Percentiles rank a stretch among this genome's conserved stretches.
These are phyloP conservation scores for Aspergillus phoenicis DNA, from an alignment of 2,329 filamentous ascomycete genomes.

Conservation along the genomic window DNA sequence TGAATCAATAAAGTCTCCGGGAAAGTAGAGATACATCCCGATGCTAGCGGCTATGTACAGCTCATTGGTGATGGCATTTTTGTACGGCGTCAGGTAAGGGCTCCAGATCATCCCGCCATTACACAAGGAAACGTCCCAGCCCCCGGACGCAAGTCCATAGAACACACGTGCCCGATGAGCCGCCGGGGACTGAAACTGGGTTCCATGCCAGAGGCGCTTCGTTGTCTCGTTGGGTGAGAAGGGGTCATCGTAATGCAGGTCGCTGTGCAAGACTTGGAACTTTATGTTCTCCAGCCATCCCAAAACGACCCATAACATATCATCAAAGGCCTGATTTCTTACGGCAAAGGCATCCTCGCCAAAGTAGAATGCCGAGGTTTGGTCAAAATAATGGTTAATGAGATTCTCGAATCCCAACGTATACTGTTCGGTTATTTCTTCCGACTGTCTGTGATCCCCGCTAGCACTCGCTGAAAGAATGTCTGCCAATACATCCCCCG, in stretches of 20 bases:
- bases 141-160: conserved; percentile 75
- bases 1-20: conserved; percentile 73
- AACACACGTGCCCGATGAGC: conserved; percentile 82
- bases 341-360: conserved; percentile 78
- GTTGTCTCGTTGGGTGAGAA: conserved; percentile 25
- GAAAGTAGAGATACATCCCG: conserved; percentile 86
- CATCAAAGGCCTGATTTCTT: conserved; percentile 80
- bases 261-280: conserved; percentile 71
- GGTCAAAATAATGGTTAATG: conserved; percentile 79
- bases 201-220: conserved; percentile 67
- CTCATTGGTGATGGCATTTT: conserved; percentile 95
- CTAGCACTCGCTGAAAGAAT: conserved; percentile 27
- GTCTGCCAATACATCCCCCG: conserved; percentile 48
- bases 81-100: conserved; percentile 77
- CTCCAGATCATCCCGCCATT: conserved; percentile 92
- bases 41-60: conserved; percentile 83
- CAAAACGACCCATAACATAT: conserved; percentile 93
- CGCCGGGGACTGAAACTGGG: conserved; percentile 73
- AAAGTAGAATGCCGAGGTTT: conserved; percentile 78
- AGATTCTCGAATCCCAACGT: conserved; percentile 68
- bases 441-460: conserved; percentile 7
- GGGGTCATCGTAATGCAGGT: conserved; percentile 57
- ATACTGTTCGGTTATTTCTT: conserved; percentile 8
- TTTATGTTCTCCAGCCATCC: conserved; percentile 84
- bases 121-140: conserved; percentile 82